Conservation (phyloP, 306 rosid genomes). For the Fragaria iinumae region DNA sequence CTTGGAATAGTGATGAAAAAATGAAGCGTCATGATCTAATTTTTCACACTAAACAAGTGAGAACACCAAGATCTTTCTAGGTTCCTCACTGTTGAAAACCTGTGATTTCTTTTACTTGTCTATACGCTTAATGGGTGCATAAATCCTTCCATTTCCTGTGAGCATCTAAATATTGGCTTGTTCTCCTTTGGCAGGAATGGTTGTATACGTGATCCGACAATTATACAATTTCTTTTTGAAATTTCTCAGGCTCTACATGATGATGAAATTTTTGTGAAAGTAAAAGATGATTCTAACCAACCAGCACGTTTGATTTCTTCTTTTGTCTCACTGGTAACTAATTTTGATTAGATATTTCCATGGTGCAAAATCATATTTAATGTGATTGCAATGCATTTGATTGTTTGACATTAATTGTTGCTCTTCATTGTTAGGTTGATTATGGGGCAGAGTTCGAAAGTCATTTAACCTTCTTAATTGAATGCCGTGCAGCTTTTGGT, state of each 20-base stretch:
- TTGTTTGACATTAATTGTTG: conserved; percentile 25
- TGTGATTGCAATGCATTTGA: conserved; percentile 6
- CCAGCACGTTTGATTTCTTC: conserved; percentile 70
- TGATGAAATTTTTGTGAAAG: conserved; percentile 52
- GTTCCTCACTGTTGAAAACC: neutral
- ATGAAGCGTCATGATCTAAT: neutral
- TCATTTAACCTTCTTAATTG: conserved; percentile 77
- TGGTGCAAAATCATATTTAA: neutral
- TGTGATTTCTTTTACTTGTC: neutral
- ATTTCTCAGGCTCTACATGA: conserved; percentile 73
- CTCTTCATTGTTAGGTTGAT: conserved; percentile 58
- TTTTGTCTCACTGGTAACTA: conserved; percentile 69
- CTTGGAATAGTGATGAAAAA: neutral
- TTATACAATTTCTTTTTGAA: conserved; percentile 78
- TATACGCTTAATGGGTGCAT: neutral
- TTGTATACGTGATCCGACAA: conserved; percentile 51
- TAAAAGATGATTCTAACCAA: conserved; percentile 69
- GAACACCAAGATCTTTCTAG: neutral
- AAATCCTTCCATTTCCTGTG: conserved; percentile 13
- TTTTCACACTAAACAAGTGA: neutral
- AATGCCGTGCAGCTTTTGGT: conserved; percentile 86
- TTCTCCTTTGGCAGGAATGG: conserved; percentile 56
- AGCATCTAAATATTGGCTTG: conserved; percentile 25
- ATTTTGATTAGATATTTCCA: conserved; percentile 8
- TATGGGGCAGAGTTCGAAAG: conserved; percentile 68